phyloP scores from a whole-genome alignment of 345 rosid genomes.

The Gossypium sturtianum region DNA sequence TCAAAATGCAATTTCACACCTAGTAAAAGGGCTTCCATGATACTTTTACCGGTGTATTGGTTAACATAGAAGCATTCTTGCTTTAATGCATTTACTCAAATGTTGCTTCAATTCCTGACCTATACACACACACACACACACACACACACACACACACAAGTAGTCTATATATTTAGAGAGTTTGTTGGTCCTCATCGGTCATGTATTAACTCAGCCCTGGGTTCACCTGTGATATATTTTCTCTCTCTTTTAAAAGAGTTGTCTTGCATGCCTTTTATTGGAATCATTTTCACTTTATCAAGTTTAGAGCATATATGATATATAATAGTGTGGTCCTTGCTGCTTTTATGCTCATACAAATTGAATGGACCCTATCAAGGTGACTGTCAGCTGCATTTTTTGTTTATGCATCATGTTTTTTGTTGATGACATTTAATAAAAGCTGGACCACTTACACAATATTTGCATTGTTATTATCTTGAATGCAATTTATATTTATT shows the following conservation, averaged over 20 bases:
- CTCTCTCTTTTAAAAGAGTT: not conserved
- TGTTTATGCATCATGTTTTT: not conserved
- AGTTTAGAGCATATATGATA: not conserved
- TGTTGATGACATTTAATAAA: not conserved
- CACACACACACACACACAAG: not conserved
- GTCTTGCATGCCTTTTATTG: not conserved
- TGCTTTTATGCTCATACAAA: slow-evolving; percentile 9
- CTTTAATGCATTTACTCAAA: not conserved
- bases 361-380: slow-evolving; percentile 13
- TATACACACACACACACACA: not conserved
- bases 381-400: slow-evolving; percentile 9
- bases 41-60: not conserved
- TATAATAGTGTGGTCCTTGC: slow-evolving; percentile 29
- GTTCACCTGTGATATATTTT: not conserved
- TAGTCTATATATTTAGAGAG: not conserved
- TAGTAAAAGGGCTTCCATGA: too few species aligned
- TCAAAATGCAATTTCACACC: too few species aligned
- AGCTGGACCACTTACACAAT: slow-evolving; percentile 17
- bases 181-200: slow-evolving; percentile 15
- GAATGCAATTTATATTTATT: not conserved
- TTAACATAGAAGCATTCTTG: not conserved
- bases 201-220: not conserved
- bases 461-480: not conserved
- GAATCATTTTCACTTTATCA: not conserved
- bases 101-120: not conserved